Conservation (phyloP, 257 asterid genomes). For the Galeopsis tetrahit region DNA sequence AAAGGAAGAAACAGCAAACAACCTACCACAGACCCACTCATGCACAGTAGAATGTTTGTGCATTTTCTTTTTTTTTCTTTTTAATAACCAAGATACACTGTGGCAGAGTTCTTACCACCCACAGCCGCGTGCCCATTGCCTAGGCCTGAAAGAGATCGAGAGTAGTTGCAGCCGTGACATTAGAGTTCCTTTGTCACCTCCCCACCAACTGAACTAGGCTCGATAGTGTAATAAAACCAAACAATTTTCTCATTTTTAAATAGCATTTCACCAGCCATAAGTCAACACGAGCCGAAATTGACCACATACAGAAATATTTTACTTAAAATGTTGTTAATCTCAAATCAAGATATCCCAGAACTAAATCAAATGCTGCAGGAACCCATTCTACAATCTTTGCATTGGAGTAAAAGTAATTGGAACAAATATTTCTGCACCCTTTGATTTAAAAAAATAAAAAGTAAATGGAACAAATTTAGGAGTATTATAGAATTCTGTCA, state of each 20-base stretch:
- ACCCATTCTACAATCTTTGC: background rate
- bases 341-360: background rate
- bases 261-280: background rate
- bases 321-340: background rate
- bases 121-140: background rate
- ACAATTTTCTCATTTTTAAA: slow-evolving; percentile 4
- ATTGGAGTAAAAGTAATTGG: background rate
- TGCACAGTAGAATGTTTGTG: background rate
- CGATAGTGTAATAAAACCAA: background rate
- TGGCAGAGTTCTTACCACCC: background rate
- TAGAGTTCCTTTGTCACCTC: background rate
- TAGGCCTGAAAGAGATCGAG: background rate
- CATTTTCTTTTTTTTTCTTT: background rate
- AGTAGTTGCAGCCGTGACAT: background rate
- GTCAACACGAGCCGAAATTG: slow-evolving; percentile 7
- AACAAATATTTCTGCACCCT: too few species aligned
- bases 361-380: background rate
- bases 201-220: background rate
- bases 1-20: slow-evolving; percentile 5
- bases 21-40: slow-evolving; percentile 3
- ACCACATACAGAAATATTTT: background rate
- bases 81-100: background rate
- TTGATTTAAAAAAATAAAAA: too few species aligned
- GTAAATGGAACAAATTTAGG: too few species aligned
- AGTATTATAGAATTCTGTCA: background rate